Base-by-base conservation (phyloP, 495 filamentous ascomycete species). In the Hypoxylon lienhwacheense region DNA sequence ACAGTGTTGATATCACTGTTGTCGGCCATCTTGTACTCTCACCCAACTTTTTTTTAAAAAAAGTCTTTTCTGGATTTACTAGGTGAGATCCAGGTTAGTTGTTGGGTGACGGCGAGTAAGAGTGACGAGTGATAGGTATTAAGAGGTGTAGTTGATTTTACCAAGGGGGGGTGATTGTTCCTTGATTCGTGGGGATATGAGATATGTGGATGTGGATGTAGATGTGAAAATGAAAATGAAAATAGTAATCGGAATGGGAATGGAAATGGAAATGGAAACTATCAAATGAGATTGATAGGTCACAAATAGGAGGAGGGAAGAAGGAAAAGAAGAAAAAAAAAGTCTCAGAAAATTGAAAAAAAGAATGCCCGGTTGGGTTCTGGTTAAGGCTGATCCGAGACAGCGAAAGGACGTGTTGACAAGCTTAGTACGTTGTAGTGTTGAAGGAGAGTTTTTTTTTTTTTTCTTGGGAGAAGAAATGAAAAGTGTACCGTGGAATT, bases 1-100 rank as follows among this genome's bases (percentile, higher is more conserved):
- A 97, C 89, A 56, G 68, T 70, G 65, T 77, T 77, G 69, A 79
- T 79, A 64, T 77, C 76, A 64, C 73, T 66, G 67, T 71, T 66
- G 61, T 67, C 74, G 69, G 70, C 75, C 76, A 79, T 78, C 59
- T 54, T 61, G 53, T 43, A 41, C 47, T 47, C 52, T 41, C 52
- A 43, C 44, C 34, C 26, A 53, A 58, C 41, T 21, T 29, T 43
- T 36, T 48, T 3, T 45, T n/a, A n/a, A n/a, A n/a, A n/a, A n/a
- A n/a, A n/a, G n/a, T n/a, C 20, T 36, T 24, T 69, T 57, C 58
- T 63, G 11, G 24, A 21, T 25, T 47, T 49, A 3, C 54, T 51
- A 60, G 17, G 34, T 34, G 32, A 34, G 33, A 47, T 64, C 59
- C 65, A 61, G 50, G 34, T 34, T 28, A 34, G 33, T 44, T 64